phyloP scores from a whole-genome alignment of 345 rosid species.

The sweet orange (Citrus sinensis) region DVS_A1.0 CM039164.1:20535501-20536000 shows the following conservation, averaged over 20 bases:
- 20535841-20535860: conserved; percentile 60
- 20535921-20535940: too few relatives aligned
- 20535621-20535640: conserved; percentile 25
- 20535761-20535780: conserved; percentile 67
- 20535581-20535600: conserved; percentile 41
- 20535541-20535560: conserved; percentile 6
- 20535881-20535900: not conserved
- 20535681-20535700: conserved; percentile 21
- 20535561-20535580: conserved; percentile 5
- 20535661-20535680: conserved; percentile 37
- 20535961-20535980: too few relatives aligned
- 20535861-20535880: conserved; percentile 49
- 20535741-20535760: conserved; percentile 23
- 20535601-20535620: conserved; percentile 28
- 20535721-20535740: conserved; percentile 22
- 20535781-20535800: conserved; percentile 70
- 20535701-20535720: conserved; percentile 38
- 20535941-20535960: too few relatives aligned
- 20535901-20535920: too few relatives aligned
- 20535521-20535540: conserved; percentile 5
- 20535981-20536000: not conserved
- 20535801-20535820: conserved; percentile 38
- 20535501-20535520: not conserved
- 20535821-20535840: conserved; percentile 48
- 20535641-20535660: conserved; percentile 20